Percentiles rank a stretch among this genome's conserved stretches.
Evolutionary conservation across 2,329 filamentous ascomycete genomes (phyloP).

Genomic region (Diaporthe nobilis): DNA sequence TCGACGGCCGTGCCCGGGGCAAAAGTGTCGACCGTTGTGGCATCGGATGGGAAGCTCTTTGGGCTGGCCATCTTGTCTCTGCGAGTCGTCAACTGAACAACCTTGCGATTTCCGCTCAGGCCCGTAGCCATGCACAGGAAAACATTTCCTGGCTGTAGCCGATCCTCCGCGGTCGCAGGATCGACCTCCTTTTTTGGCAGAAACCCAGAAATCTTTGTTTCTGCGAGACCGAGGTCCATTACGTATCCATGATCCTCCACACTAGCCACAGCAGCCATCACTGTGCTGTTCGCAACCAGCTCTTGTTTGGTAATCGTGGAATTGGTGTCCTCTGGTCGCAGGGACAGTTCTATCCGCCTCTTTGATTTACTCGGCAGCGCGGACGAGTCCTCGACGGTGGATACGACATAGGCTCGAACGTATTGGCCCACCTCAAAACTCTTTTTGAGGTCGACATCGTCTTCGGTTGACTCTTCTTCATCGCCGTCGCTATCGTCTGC

Average conservation of each 20-base stretch:
- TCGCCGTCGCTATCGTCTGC: constrained; percentile 69
- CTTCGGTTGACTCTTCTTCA: constrained; percentile 63
- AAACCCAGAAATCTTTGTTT: constrained; percentile 81
- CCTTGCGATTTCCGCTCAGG: constrained; percentile 82
- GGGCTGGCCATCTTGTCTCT: constrained; percentile 77
- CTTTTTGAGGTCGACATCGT: constrained; percentile 78
- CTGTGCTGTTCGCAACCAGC: constrained; percentile 79
- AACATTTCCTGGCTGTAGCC: constrained; percentile 85
- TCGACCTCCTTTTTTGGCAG: constrained; percentile 88
- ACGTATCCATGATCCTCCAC: constrained; percentile 96
- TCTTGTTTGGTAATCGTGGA: constrained; percentile 79
- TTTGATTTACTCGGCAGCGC: constrained; percentile 72
- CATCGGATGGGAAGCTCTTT: constrained; percentile 77
- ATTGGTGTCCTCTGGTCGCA: constrained; percentile 86
- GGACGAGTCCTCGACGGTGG: constrained; percentile 77
- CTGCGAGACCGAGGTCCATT: constrained; percentile 88
- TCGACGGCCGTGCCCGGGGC: constrained; percentile 93
- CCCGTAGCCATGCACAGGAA: constrained; percentile 86
- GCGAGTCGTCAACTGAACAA: constrained; percentile 87
- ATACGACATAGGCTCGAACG: constrained; percentile 84
- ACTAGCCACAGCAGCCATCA: constrained; percentile 91
- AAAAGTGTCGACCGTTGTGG: constrained; percentile 90
- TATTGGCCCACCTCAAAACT: constrained; percentile 91
- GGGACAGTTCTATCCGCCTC: constrained; percentile 87
- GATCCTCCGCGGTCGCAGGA: constrained; percentile 72